Evolutionary conservation across 495 filamentous ascomycete species (phyloP), one percentile per base, ranked within the genome.

Genomic region (Penicillium lividum): DNA sequence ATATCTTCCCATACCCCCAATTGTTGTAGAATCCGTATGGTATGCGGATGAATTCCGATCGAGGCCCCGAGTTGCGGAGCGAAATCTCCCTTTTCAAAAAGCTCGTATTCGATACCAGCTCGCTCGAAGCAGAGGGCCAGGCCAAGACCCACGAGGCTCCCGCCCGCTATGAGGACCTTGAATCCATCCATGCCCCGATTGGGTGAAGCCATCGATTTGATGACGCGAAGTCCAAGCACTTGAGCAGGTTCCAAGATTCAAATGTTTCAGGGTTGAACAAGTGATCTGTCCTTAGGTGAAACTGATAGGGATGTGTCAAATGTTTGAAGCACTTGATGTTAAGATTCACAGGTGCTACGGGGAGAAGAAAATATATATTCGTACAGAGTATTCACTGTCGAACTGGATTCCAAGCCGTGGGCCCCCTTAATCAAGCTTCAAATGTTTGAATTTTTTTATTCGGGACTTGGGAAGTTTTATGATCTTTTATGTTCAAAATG

Each of bases 101-200:
- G 40, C n/a, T 61, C 62, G 29, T 61, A 64, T 4, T 64, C 58
- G 44, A 64, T 58, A 30, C 57, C 58, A 15, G 57, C 62, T 3
- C 48, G 62, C n/a, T 64, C 58, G 15, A 64, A 54, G 7, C 49
- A 57, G 10, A 61, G 38, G 15, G 62, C 62, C 25, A 60, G 46
- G 15, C 49, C 50, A 4, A 64, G 58, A 15, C 62, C 58, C 34
- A 58, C 62, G 5, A 64, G 49, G 38, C 62, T 61, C 5, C 62
- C 62, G 22, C 62, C 62, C 11, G 58, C 62, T 8, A 64, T 64
- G 34, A 64, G 58, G 1, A 64, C 46, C 28, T 64, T 64, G 54
- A 64, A 64, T 29, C 42, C 22, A 30, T 22, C 15, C 29, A 16
- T 7, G 7, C 28, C 45, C 5, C 33, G 28, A n/a, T 31, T 45